Conservation (phyloP, 1,284 basidiomycete genomes). For the Leccinum insigne region DNA sequence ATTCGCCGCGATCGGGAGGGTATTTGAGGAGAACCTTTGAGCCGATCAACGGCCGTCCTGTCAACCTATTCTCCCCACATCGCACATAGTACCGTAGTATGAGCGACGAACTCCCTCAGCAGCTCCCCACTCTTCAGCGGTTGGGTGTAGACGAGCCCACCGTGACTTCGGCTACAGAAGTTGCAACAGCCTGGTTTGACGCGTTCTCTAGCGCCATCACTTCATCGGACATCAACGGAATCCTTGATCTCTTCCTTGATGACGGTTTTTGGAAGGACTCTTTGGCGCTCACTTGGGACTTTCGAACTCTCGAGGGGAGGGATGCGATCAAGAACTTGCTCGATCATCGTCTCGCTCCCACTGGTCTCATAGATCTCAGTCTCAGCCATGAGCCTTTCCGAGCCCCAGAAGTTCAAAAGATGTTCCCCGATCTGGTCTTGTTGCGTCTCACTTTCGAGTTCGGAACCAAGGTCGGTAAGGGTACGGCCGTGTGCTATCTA, state of each 20-base stretch:
- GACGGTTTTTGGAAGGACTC: constrained; percentile 33
- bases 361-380: constrained; percentile 29
- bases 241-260: constrained; percentile 29
- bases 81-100: constrained; percentile 7
- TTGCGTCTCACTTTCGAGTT: constrained; percentile 21
- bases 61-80: background rate
- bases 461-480: constrained; percentile 26
- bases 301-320: constrained; percentile 19
- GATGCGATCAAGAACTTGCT: constrained; percentile 26
- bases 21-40: background rate
- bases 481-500: constrained; percentile 22
- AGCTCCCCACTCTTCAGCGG: constrained; percentile 31
- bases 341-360: constrained; percentile 30
- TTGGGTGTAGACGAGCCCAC: constrained; percentile 27
- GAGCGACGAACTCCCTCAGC: constrained; percentile 26
- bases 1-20: background rate
- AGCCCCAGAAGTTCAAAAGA: constrained; percentile 24
- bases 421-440: constrained; percentile 28
- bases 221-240: constrained; percentile 21
- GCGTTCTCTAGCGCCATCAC: constrained; percentile 32
- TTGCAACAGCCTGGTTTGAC: constrained; percentile 32
- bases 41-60: background rate
- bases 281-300: constrained; percentile 32
- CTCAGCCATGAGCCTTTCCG: constrained; percentile 18
- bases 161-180: constrained; percentile 21